These are phyloP conservation scores for Irpex lacteus DNA, from an alignment of 1,284 basidiomycete species.

Conservation along the genomic window DNA sequence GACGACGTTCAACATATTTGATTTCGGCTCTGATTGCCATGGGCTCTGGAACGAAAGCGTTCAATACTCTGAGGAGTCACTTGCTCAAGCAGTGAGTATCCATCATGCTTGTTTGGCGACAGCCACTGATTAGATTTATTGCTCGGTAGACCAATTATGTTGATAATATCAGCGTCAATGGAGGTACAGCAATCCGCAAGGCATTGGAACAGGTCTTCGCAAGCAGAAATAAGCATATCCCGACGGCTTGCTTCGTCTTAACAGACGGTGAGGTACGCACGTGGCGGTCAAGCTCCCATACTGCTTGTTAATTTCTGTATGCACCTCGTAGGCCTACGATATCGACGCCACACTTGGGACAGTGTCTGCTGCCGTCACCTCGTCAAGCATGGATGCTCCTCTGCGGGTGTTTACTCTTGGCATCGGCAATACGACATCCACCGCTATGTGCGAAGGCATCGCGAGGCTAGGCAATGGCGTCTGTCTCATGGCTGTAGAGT, in stretches of 20 bases:
- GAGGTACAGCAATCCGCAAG: conserved; percentile 44
- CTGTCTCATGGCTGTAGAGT: conserved; percentile 41
- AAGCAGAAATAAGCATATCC: conserved; percentile 29
- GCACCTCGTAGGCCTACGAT: conserved; percentile 7
- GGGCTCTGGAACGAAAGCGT: conserved; percentile 37
- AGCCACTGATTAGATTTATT: neutral
- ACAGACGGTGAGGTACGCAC: conserved; percentile 15
- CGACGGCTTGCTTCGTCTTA: conserved; percentile 42
- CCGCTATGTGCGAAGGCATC: conserved; percentile 45
- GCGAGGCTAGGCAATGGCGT: conserved; percentile 48
- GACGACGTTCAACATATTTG: conserved; percentile 48
- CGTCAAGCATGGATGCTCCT: conserved; percentile 21
- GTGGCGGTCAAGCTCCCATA: too few species aligned
- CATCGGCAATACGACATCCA: conserved; percentile 48
- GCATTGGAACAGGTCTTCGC: conserved; percentile 37
- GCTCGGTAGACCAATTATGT: conserved; percentile 28
- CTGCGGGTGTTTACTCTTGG: conserved; percentile 53
- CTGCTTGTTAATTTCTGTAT: neutral
- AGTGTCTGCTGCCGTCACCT: conserved; percentile 1
- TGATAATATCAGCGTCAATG: conserved; percentile 37
- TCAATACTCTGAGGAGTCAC: conserved; percentile 29
- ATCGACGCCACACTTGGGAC: conserved; percentile 1
- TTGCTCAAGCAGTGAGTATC: conserved; percentile 39
- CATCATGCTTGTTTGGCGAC: neutral
- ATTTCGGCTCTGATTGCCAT: conserved; percentile 37